These are phyloP conservation scores for Populus hybrid DNA, from an alignment of 441 rosid genomes.

Conservation along the genomic window DNA sequence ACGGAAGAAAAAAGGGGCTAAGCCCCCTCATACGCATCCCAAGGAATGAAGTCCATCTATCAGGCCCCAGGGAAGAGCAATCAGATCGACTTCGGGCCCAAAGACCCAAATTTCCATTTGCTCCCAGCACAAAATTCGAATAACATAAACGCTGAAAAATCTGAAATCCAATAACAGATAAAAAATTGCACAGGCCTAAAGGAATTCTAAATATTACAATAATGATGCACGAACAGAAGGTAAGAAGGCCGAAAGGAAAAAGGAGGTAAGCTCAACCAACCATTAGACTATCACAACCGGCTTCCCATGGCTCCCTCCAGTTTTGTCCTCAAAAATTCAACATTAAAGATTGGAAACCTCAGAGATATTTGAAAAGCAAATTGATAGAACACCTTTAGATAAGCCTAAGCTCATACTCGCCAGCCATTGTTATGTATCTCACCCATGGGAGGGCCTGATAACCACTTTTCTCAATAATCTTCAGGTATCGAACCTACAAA, in stretches of 20 bases:
- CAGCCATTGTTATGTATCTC: constrained; percentile 86
- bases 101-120: not conserved
- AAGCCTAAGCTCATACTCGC: constrained; percentile 83
- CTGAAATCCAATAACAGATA: not conserved
- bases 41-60: not conserved
- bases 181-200: not conserved
- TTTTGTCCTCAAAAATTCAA: constrained; percentile 11
- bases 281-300: not conserved
- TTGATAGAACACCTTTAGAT: constrained; percentile 26
- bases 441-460: constrained; percentile 91
- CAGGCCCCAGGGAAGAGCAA: not conserved
- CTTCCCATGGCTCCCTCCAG: constrained; percentile 5
- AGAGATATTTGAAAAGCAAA: not conserved
- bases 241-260: not conserved
- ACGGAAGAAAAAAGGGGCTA: no score
- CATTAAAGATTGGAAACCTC: constrained; percentile 3
- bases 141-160: not conserved
- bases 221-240: not conserved
- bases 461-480: constrained; percentile 86
- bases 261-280: not conserved
- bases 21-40: not conserved
- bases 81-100: not conserved
- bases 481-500: constrained; percentile 71
- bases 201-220: constrained; percentile 14
- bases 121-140: not conserved